Evolutionary conservation across 345 rosid species (phyloP).

Genomic region (Acer yangbiense): DNA sequence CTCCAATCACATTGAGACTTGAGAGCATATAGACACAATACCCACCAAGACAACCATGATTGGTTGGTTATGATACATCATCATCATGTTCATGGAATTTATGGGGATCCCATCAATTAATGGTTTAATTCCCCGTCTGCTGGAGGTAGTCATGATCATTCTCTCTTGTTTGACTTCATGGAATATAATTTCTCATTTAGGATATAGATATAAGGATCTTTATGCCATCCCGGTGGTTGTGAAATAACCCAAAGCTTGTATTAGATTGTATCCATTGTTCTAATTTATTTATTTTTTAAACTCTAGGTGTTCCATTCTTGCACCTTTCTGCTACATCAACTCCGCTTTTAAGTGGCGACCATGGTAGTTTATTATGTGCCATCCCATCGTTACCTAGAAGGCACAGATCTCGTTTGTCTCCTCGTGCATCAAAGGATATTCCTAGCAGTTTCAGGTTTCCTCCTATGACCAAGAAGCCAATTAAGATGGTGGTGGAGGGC

Average conservation of each 20-base stretch:
- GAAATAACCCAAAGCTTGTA: not conserved
- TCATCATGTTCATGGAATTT: constrained; percentile 34
- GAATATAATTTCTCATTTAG: not conserved
- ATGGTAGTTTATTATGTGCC: constrained; percentile 34
- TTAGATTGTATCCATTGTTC: constrained; percentile 1
- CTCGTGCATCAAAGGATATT: constrained; percentile 75
- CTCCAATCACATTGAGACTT: constrained; percentile 11
- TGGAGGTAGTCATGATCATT: constrained; percentile 33
- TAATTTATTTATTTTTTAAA: constrained; percentile 3
- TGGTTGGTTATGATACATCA: constrained; percentile 36
- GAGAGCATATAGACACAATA: not conserved
- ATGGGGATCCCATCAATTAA: constrained; percentile 30
- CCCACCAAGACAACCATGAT: constrained; percentile 25
- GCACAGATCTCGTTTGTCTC: constrained; percentile 29
- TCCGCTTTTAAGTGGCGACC: constrained; percentile 53
- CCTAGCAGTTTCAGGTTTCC: constrained; percentile 74
- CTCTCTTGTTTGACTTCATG: not conserved
- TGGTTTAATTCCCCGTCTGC: constrained; percentile 34
- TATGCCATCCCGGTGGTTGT: not conserved
- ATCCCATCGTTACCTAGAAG: constrained; percentile 46
- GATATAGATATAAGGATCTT: not conserved
- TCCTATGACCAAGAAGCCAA: constrained; percentile 82
- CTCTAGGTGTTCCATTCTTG: constrained; percentile 41
- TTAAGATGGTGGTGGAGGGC: constrained; percentile 93
- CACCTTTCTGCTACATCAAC: constrained; percentile 58